Base-by-base conservation (phyloP, 331 rosid genomes). In the Spiraea crenata region DNA sequence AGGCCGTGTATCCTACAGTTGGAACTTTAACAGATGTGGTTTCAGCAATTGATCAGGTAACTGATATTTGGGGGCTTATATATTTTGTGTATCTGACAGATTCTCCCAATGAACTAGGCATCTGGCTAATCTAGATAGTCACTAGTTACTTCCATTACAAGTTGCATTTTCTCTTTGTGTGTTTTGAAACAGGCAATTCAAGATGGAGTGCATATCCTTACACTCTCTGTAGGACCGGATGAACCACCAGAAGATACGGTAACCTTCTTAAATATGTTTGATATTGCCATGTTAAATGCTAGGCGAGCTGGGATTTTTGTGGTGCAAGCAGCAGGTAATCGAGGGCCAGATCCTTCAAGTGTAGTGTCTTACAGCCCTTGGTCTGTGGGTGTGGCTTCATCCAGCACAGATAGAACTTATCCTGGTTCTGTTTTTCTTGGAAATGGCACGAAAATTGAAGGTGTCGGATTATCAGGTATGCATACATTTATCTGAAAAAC, bases 321-420 rank as follows among this genome's bases (percentile, higher is more conserved):
- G 76, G 89, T 81, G 50, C 91, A 95, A 77, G 97, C 97, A 6
- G 86, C 90, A 5, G 97, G 96, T 2, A 95, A 95, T 75, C 75
- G 60, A 0, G 99, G 99, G 10, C 99, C 98, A 2, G 55, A 57
- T 20, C 63, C 86, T 78, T 86, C 93, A n/a, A 75, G 84, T 2
- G 82, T 88, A 13, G 76, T 89, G n/a, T 87, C 98, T 4, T 91
- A 70, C 73, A 86, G 96, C 78, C 99, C 99, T 7, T 95, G 98
- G 96, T 84, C 82, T 5, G 65, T 89, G 0, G 83, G 89, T 41
- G 96, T 83, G 25, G 96, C 88, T 5, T 83, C 96, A 40, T 83
- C 86, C 57, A 65, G 74, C 75, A 95, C 96, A 0, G 89, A 88
- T 69, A 83, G 97, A 84, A 74, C 3, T 16, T 89, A 86, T 77